Evolutionary conservation across 2,329 filamentous ascomycete genomes (phyloP).

Genomic region (Talaromyces rugulosus): DNA sequence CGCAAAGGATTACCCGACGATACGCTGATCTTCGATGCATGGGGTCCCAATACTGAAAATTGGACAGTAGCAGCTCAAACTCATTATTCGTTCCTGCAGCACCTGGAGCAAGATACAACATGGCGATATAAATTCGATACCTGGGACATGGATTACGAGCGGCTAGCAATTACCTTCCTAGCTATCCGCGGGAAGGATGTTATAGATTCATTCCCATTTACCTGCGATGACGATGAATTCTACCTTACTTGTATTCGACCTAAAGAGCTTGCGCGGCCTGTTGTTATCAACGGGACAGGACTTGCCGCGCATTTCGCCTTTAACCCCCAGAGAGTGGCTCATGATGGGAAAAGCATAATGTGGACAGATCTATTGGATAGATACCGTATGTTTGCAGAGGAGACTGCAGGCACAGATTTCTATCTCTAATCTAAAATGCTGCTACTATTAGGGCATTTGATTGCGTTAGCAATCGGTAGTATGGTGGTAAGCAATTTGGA

Average conservation of each 20-base stretch:
- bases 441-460: background rate
- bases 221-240: background rate
- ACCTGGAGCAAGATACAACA: conserved; percentile 1
- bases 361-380: conserved; percentile 2
- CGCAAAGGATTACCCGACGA: background rate
- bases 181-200: background rate
- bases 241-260: conserved; percentile 1
- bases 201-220: background rate
- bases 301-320: conserved; percentile 4
- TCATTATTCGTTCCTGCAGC: conserved; percentile 3
- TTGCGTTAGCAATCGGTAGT: background rate
- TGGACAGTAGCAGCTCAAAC: conserved; percentile 1
- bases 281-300: background rate
- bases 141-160: conserved; percentile 1
- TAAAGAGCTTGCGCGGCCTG: background rate
- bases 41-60: conserved; percentile 1
- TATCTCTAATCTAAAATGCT: background rate
- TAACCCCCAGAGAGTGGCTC: background rate
- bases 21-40: background rate
- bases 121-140: conserved; percentile 2
- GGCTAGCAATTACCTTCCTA: background rate
- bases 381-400: background rate
- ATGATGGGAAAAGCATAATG: background rate
- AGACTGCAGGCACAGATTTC: background rate
- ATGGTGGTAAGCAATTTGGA: background rate